A percentile compares a stretch with the other conserved stretches of the same genome.
Conservation (phyloP, 805 yeast species). For the Lachancea sp. region DNA sequence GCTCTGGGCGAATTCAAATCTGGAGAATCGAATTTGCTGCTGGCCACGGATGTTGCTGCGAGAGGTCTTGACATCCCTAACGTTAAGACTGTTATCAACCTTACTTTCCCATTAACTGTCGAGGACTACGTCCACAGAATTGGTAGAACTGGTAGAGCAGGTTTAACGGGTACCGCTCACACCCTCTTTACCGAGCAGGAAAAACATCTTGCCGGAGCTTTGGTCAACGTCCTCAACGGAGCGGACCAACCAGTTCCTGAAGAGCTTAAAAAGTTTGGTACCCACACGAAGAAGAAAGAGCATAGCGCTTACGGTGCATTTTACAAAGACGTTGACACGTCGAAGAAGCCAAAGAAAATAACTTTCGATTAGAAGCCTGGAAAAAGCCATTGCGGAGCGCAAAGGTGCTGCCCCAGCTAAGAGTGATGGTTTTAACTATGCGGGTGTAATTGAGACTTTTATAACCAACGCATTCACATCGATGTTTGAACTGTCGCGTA, state of each 20-base stretch:
- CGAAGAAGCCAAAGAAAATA: conserved; percentile 81
- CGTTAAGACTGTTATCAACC: conserved; percentile 88
- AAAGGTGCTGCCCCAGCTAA: too few relatives aligned
- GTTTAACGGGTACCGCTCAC: conserved; percentile 89
- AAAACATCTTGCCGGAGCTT: conserved; percentile 91
- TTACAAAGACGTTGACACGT: conserved; percentile 84
- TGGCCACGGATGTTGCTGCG: conserved; percentile 98
- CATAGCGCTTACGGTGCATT: conserved; percentile 98
- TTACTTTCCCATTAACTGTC: conserved; percentile 92
- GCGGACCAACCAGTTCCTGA: conserved; percentile 96
- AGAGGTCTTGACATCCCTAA: conserved; percentile 97
- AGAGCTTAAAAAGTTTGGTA: conserved; percentile 88
- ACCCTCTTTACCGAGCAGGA: conserved; percentile 95
- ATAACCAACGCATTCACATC: too few relatives aligned
- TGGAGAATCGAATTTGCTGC: conserved; percentile 66
- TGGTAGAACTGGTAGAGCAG: conserved; percentile 98
- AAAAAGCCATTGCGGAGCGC: too few relatives aligned
- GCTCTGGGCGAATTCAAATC: conserved; percentile 81
- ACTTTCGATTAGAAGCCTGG: conserved; percentile 50
- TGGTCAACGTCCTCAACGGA: conserved; percentile 85
- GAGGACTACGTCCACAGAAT: conserved; percentile 97
- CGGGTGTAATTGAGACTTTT: too few relatives aligned
- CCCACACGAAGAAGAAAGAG: conserved; percentile 95
- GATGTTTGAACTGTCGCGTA: too few relatives aligned
- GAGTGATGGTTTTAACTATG: too few relatives aligned